Conservation (phyloP, 805 yeast genomes). For the Cyberlindnera saturnus region DNA sequence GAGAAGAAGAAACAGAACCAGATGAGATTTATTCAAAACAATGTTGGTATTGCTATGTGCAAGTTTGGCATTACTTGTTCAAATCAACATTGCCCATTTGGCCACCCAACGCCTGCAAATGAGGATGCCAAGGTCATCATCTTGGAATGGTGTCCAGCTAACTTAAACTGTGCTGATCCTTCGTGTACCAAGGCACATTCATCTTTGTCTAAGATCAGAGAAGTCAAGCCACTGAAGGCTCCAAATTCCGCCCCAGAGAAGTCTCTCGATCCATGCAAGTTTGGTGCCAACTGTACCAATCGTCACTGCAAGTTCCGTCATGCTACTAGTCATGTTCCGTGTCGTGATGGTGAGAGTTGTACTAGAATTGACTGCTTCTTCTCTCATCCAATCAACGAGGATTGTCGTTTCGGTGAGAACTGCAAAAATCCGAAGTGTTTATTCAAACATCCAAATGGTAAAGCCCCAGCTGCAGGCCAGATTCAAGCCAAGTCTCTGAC, state of each 20-base stretch:
- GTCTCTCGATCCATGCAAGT: constrained; percentile 77
- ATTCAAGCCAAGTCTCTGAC: constrained; percentile 13
- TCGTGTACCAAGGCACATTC: constrained; percentile 76
- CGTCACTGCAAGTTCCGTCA: constrained; percentile 79
- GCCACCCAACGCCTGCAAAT: constrained; percentile 88
- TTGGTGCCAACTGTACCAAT: constrained; percentile 70
- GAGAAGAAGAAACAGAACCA: constrained; percentile 29
- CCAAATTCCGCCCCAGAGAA: constrained; percentile 31
- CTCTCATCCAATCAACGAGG: constrained; percentile 74
- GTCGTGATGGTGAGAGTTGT: constrained; percentile 81
- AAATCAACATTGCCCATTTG: constrained; percentile 78
- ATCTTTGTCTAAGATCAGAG: constrained; percentile 51
- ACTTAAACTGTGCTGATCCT: constrained; percentile 55
- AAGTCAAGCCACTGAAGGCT: constrained; percentile 26
- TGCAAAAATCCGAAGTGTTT: constrained; percentile 71
- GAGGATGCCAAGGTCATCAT: constrained; percentile 62
- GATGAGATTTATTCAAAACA: constrained; percentile 26
- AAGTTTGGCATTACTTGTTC: constrained; percentile 73
- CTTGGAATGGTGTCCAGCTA: constrained; percentile 72
- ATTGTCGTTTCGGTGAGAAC: constrained; percentile 71
- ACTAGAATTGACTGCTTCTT: constrained; percentile 75
- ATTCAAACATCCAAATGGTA: constrained; percentile 79
- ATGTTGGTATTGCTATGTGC: constrained; percentile 56
- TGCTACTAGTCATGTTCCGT: constrained; percentile 63
- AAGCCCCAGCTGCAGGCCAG: constrained; percentile 28